Evolutionary conservation across 23 red algal genomes (phyloP).

Genomic region (Gracilaria caudata): DNA sequence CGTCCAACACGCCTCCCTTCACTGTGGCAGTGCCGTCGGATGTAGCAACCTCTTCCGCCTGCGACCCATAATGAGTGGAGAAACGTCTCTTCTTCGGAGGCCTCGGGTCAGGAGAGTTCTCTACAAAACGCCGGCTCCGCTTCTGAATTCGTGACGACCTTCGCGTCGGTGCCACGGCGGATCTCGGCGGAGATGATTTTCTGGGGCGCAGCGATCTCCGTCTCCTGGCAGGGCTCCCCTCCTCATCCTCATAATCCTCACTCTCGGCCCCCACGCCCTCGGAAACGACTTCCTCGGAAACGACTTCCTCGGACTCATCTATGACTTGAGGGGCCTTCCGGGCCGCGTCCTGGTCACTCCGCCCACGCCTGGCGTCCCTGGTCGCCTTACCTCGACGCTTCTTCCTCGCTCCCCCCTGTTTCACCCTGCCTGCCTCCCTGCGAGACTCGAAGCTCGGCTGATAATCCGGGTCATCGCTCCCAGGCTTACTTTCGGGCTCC

Average conservation of each 20-base stretch:
- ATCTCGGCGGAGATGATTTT: not conserved
- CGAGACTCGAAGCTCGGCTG: not conserved
- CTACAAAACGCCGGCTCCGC: not conserved
- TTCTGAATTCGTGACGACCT: conserved; percentile 31
- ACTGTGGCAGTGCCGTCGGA: not conserved
- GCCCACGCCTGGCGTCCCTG: not conserved
- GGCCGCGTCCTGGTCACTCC: not conserved
- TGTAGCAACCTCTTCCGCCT: not conserved
- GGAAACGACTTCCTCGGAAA: conserved; percentile 23
- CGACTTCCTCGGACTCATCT: not conserved
- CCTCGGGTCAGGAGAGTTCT: conserved; percentile 13
- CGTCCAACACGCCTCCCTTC: not conserved
- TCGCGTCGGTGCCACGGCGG: conserved; percentile 4
- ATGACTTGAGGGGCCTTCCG: not conserved
- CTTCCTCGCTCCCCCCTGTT: not conserved
- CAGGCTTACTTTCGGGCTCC: not conserved
- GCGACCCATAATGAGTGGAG: not conserved
- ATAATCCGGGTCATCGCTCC: not conserved
- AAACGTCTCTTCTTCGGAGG: not conserved
- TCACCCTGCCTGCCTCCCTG: not conserved
- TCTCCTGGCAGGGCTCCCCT: not conserved
- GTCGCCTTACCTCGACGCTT: not conserved
- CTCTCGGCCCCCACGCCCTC: not conserved
- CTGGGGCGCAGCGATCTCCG: conserved; percentile 7
- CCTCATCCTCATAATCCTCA: not conserved